phyloP scores from a whole-genome alignment of 139 green algal genomes.

The Picocystis salinarum region DNA sequence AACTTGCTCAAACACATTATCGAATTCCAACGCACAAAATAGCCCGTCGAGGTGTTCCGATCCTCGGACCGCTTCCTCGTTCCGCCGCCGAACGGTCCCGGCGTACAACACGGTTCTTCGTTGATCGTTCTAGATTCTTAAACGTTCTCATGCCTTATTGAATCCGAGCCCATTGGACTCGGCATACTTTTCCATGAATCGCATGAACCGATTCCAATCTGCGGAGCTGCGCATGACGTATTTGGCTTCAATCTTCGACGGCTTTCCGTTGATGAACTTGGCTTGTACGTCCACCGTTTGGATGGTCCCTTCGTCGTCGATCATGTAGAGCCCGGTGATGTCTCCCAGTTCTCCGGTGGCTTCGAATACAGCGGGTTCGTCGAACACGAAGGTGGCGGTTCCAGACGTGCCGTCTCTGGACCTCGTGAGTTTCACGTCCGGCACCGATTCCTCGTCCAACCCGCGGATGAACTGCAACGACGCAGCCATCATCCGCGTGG shows the following conservation, averaged over 20 bases:
- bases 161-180: conserved; percentile 1
- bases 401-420: conserved; percentile 59
- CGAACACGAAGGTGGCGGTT: conserved; percentile 77
- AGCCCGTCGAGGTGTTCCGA: too few relatives aligned
- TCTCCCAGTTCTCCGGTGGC: conserved; percentile 34
- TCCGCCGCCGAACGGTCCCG: too few relatives aligned
- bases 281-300: conserved; percentile 85
- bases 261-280: conserved; percentile 96
- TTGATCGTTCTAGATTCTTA: too few relatives aligned
- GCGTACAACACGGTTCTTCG: too few relatives aligned
- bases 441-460: conserved; percentile 65
- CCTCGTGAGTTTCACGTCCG: conserved; percentile 75
- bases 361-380: conserved; percentile 80
- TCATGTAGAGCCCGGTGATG: conserved; percentile 82
- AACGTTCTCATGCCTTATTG: conserved; percentile 2
- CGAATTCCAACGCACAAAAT: too few relatives aligned
- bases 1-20: too few relatives aligned
- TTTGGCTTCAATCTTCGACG: conserved; percentile 50
- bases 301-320: conserved; percentile 78
- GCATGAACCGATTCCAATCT: conserved; percentile 91
- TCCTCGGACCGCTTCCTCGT: too few relatives aligned
- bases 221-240: conserved; percentile 47
- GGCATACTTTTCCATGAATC: conserved; percentile 96
- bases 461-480: conserved; percentile 82
- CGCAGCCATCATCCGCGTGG: background rate